Base-by-base conservation (phyloP, 768 basidiomycete genomes). In the Coprinopsis cinerea region DNA sequence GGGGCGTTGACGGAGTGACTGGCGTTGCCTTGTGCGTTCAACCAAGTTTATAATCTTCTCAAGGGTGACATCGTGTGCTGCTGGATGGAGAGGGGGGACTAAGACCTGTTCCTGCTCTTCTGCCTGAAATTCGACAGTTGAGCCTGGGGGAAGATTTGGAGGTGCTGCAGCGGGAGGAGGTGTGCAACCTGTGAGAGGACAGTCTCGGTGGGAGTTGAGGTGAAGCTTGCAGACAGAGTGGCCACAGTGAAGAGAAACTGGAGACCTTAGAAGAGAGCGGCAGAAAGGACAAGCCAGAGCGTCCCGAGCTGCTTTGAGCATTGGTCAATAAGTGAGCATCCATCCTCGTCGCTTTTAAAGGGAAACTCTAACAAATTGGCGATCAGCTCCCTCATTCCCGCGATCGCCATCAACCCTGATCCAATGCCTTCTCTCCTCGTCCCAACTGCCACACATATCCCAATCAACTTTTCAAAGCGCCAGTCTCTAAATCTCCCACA, bases 191-290 rank as follows among this genome's bases (percentile, higher is more conserved):
- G 63, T 61, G 23, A 68, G 52, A 4, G 71, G 69, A 51, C 68
- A 69, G 34, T 53, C 54, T 18, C 49, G 28, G 27, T 39, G 44
- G 34, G 22, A 48, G 22, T 74, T 56, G 15, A 56, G 53, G 60
- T 89, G 88, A n/a, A 20, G 39, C 0, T 79, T 64, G 58, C 92
- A 96, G 54, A 94, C 54, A 18, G 91, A 76, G 62, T 96, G 92
- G 47, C 92, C 92, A 60, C 92, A 96, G 57, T 71, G 77, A 34
- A 95, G 81, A 0, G 72, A 92, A 70, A 57, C 85, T 66, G 71
- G 91, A 70, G 56, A 65, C 67, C 26, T 74, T 72, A 92, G 61
- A 58, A 72, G 48, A 75, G 66, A 7, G 72, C 77, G 2, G 56
- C 87, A 88, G 64, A 78, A 59, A 2, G 79, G 74, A 59, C 88